Percentiles rank a stretch among this genome's conserved stretches.
phyloP scores from a whole-genome alignment of 345 rosid species.

The Syzygium jambos region DNA sequence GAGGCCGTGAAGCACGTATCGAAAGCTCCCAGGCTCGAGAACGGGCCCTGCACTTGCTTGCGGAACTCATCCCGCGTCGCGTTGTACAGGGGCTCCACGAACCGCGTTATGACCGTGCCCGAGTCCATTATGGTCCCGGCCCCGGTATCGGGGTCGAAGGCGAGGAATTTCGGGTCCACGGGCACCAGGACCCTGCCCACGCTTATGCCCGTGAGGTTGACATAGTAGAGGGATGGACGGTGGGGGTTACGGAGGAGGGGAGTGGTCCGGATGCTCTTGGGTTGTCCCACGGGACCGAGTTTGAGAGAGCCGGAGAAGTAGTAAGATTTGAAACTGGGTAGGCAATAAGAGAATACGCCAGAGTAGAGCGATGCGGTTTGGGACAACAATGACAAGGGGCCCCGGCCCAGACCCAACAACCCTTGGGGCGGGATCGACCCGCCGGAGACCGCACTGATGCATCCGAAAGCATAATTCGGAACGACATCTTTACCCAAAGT shows the following conservation, averaged over 20 bases:
- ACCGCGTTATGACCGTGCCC: conserved; percentile 86
- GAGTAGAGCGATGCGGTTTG: conserved; percentile 61
- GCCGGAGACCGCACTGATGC: conserved; percentile 45
- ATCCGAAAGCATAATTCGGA: conserved; percentile 55
- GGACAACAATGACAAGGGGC: conserved; percentile 57
- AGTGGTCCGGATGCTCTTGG: conserved; percentile 47
- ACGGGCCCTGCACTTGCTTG: conserved; percentile 58
- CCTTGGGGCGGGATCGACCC: conserved; percentile 75
- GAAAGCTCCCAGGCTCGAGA: conserved; percentile 70
- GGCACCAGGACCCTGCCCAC: conserved; percentile 51
- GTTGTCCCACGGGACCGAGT: conserved; percentile 67
- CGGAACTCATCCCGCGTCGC: conserved; percentile 69
- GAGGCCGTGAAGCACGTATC: conserved; percentile 68
- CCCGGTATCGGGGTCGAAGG: conserved; percentile 56
- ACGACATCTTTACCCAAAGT: conserved; percentile 33
- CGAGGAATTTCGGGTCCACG: conserved; percentile 23
- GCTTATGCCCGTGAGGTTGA: conserved; percentile 72
- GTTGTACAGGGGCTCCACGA: conserved; percentile 42
- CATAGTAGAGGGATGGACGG: conserved; percentile 83
- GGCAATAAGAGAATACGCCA: conserved; percentile 69
- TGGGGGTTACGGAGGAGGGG: conserved; percentile 60
- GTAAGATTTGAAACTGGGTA: conserved; percentile 75
- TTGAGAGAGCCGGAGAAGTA: conserved; percentile 83
- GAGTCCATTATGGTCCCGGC: conserved; percentile 83
- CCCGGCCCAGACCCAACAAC: conserved; percentile 77